These are phyloP conservation scores for Hawksworthiomyces lignivorus DNA, from an alignment of 2,329 filamentous ascomycete genomes.

Conservation along the genomic window DNA sequence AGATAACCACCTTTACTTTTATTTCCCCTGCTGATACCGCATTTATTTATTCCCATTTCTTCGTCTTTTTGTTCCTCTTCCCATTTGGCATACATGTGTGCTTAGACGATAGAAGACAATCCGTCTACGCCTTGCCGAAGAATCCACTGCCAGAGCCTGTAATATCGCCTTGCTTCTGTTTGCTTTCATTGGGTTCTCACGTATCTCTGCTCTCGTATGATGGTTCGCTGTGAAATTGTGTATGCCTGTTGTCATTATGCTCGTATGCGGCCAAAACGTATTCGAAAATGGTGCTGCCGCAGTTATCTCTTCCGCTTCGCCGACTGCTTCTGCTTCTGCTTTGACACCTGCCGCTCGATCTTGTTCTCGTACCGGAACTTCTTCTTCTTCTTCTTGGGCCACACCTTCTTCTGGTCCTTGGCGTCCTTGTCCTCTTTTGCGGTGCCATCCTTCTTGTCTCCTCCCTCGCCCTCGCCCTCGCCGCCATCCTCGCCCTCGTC, in stretches of 20 bases:
- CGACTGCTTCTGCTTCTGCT: slow-evolving; percentile 56
- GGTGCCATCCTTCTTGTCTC: slow-evolving; percentile 25
- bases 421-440: slow-evolving; percentile 23
- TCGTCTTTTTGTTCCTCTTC: not conserved
- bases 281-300: not conserved
- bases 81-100: too few relatives aligned
- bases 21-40: slow-evolving; percentile 11
- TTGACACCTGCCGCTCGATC: slow-evolving; percentile 67
- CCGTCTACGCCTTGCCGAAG: too few relatives aligned
- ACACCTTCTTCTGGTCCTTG: slow-evolving; percentile 41
- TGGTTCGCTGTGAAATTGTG: too few relatives aligned
- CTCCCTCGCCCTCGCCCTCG: slow-evolving; percentile 24
- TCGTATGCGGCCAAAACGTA: too few relatives aligned
- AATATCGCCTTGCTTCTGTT: too few relatives aligned
- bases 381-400: slow-evolving; percentile 63
- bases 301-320: slow-evolving; percentile 1
- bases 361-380: slow-evolving; percentile 93
- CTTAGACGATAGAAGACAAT: too few relatives aligned
- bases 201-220: too few relatives aligned
- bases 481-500: slow-evolving; percentile 26
- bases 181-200: too few relatives aligned
- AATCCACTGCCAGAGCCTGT: too few relatives aligned
- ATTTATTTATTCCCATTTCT: slow-evolving; percentile 1
- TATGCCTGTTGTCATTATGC: too few relatives aligned
- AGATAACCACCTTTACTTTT: slow-evolving; percentile 3